Conservation (phyloP, 768 basidiomycete genomes). For the Austroboletus festivus region DNA sequence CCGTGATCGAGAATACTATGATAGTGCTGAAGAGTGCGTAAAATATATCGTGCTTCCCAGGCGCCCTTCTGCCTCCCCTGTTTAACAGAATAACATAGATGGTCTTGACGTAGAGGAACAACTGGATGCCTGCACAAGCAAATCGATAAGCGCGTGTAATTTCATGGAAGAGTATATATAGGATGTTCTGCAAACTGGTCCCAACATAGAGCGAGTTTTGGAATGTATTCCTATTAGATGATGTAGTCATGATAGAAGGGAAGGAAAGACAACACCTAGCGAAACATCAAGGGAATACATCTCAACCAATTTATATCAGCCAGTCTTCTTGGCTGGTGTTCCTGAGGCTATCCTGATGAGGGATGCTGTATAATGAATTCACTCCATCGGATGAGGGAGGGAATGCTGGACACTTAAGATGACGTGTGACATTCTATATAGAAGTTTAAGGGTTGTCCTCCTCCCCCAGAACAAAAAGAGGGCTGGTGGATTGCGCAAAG, state of each 20-base stretch:
- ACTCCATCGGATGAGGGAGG: no score
- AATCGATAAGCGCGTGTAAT: not conserved
- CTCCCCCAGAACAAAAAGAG: no score
- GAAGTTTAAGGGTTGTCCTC: no score
- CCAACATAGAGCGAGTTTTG: constrained; percentile 16
- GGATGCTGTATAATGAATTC: no score
- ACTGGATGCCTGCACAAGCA: constrained; percentile 17
- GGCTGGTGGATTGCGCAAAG: no score
- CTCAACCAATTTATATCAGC: constrained; percentile 6
- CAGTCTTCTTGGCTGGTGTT: no score
- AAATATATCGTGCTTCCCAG: constrained; percentile 11
- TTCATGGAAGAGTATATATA: constrained; percentile 17
- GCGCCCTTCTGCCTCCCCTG: not conserved
- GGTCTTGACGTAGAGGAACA: constrained; percentile 26
- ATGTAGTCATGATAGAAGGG: not conserved
- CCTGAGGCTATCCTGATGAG: no score
- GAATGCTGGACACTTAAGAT: no score
- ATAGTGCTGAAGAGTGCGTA: constrained; percentile 25
- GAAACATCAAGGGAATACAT: not conserved
- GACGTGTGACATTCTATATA: no score
- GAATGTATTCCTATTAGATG: not conserved
- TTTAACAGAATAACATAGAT: constrained; percentile 8
- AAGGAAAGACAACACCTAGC: not conserved
- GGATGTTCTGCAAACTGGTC: constrained; percentile 15
- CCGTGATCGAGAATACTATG: constrained; percentile 28